These are phyloP conservation scores for Teunomyces cretensis DNA, from an alignment of 805 yeast species.

Conservation along the genomic window DNA sequence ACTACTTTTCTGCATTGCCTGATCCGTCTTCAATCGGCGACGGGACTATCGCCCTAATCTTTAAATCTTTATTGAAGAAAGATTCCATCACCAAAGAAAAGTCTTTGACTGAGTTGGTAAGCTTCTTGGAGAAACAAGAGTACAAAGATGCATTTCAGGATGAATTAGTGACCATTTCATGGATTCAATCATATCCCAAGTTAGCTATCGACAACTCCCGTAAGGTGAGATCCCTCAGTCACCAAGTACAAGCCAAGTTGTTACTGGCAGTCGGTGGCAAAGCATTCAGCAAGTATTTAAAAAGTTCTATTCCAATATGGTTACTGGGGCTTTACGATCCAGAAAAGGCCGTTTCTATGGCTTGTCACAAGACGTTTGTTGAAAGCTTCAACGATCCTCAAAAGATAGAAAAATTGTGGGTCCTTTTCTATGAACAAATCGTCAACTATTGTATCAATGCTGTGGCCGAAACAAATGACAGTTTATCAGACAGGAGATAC, in stretches of 20 bases:
- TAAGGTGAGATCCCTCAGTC: constrained; percentile 59
- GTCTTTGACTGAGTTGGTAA: constrained; percentile 54
- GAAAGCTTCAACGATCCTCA: constrained; percentile 54
- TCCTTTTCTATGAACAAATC: constrained; percentile 54
- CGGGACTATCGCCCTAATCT: constrained; percentile 56
- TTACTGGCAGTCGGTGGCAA: constrained; percentile 52
- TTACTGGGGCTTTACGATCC: constrained; percentile 68
- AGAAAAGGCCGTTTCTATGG: constrained; percentile 58
- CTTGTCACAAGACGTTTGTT: constrained; percentile 48
- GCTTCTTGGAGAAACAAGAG: background rate
- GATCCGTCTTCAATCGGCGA: constrained; percentile 40
- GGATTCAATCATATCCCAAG: constrained; percentile 84
- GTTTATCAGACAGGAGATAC: constrained; percentile 74
- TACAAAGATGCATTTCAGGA: constrained; percentile 30
- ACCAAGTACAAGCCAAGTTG: constrained; percentile 57
- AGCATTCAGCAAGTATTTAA: constrained; percentile 60
- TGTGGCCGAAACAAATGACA: constrained; percentile 57
- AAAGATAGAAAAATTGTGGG: constrained; percentile 56
- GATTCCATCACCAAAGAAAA: constrained; percentile 85
- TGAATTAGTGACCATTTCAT: constrained; percentile 56
- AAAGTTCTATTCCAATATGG: constrained; percentile 73
- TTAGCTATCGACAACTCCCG: constrained; percentile 71
- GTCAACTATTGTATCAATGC: constrained; percentile 54
- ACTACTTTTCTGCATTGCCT: constrained; percentile 77
- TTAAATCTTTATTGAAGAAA: constrained; percentile 74